These are phyloP conservation scores for Brassica incana DNA, from an alignment of 345 rosid species.

Conservation along the genomic window DNA sequence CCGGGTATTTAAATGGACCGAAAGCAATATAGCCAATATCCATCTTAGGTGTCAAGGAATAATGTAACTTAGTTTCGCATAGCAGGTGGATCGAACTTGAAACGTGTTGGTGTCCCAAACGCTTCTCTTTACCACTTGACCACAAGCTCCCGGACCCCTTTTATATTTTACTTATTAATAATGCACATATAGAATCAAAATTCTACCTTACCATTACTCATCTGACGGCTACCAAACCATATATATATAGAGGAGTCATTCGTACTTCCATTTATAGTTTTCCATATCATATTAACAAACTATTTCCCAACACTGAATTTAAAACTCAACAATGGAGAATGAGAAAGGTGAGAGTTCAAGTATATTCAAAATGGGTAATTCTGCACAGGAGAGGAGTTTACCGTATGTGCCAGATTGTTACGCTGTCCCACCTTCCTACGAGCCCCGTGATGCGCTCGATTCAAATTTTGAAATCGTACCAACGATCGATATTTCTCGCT, in stretches of 20 bases:
- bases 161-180: background rate
- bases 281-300: background rate
- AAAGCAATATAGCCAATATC: too few relatives aligned
- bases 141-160: background rate
- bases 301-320: background rate
- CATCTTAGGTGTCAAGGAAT: too few relatives aligned
- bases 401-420: conserved; percentile 46
- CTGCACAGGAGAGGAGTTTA: conserved; percentile 51
- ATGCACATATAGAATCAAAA: background rate
- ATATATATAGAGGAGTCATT: conserved; percentile 15
- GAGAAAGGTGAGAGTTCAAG: conserved; percentile 31
- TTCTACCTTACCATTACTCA: background rate
- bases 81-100: too few relatives aligned
- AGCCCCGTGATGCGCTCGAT: conserved; percentile 26
- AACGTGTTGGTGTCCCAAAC: too few relatives aligned
- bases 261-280: background rate
- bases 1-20: too few relatives aligned
- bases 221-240: conserved; percentile 9
- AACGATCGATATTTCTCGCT: conserved; percentile 47
- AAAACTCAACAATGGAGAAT: conserved; percentile 37
- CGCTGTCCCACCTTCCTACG: conserved; percentile 31
- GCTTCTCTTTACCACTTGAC: too few relatives aligned
- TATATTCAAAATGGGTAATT: conserved; percentile 45
- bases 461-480: conserved; percentile 40
- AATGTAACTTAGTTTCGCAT: too few relatives aligned